Base-by-base conservation (phyloP, 345 rosid species). In the Syzygium jambos region DNA sequence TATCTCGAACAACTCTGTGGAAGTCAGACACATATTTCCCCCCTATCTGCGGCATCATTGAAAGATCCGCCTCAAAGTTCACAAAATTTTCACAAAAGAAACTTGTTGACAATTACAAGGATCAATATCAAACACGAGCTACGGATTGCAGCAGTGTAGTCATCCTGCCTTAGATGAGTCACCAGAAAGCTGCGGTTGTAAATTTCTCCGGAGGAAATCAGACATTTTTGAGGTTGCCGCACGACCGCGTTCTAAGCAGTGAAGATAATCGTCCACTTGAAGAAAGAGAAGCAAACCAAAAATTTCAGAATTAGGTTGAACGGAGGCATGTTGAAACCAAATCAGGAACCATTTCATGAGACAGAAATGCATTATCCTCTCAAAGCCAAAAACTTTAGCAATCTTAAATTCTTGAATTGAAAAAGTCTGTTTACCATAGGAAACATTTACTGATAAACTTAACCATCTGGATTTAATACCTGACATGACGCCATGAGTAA, bases 401-500 rank as follows among this genome's bases (percentile, higher is more conserved):
- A 68, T 34, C 80, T 30, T 34, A 34, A 34, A 68, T 34, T 9
- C 46, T 34, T 68, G 80, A 46, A 34, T 34, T 2, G 46, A 68
- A 68, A 68, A 34, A 19, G 80, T 68, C 13, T 68, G 80, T 34
- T 68, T 68, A 41, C 23, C 80, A 34, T 2, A 2, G 80, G 46
- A 0, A 68, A 68, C 80, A 9, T 9, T 68, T 68, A 13, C 34
- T 34, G 46, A 68, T 34, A 68, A 68, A 68, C 22, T 68, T 17
- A 17, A 34, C 9, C 46, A 68, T 68, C 57, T 15, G 85, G 27
- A 84, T 12, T 52, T 10, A 49, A 52, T 95, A 96, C 98, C 99
- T 91, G 98, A 89, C 95, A 96, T 96, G 77, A 86, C 92, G 54
- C 98, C 98, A 57, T 93, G 90, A 41, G 98, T 95, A 78, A 95